Base-by-base conservation (phyloP, 352 stramenopile genomes). In the Pythium folliculosum region DNA sequence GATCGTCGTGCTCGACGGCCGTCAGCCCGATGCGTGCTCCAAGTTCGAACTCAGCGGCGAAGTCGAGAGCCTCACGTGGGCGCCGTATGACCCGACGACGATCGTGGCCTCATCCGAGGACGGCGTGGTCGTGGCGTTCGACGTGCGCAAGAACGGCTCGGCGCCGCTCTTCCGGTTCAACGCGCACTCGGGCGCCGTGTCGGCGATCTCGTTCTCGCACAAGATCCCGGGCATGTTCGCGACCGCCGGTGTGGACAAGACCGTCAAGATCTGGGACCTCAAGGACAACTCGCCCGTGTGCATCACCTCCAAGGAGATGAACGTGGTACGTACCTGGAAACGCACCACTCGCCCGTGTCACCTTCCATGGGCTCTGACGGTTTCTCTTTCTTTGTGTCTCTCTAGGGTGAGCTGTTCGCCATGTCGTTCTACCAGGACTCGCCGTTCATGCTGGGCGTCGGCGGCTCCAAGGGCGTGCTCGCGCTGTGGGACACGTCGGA, bases 181-280 rank as follows among this genome's bases (percentile, higher is more conserved):
- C 40, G 96, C 92, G 22, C 96, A 98, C 75, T 84, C 96, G 43
- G 81, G 88, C 48, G 82, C 88, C 19, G 91, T 92, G 49, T 96
- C 90, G 22, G 74, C 81, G 23, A 81, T 98, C 67, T 90, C 87
- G 21, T 96, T 97, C 67, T 95, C 80, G 56, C 67, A 78, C 59
- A 86, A 90, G 38, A 84, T 96, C 54, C 86, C 96, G 19, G 97
- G 97, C 50, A 88, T 99, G 76, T 81, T 99, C 53, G 92, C 96
- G 23, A 99, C 97, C 5, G 96, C 90, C 45, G 95, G 94, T 12
- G 88, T 97, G n/a, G 97, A 99, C 84, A 99, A 99, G 82, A 98
- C 93, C 9, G 97, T 99, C 52, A 98, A 98, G 69, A 80, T 99
- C 48, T 99, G 98, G 98, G 96, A 99, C 67, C 70, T 96, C 19